phyloP scores from a whole-genome alignment of 805 yeast species.

The Lachancea cidri region DNA sequence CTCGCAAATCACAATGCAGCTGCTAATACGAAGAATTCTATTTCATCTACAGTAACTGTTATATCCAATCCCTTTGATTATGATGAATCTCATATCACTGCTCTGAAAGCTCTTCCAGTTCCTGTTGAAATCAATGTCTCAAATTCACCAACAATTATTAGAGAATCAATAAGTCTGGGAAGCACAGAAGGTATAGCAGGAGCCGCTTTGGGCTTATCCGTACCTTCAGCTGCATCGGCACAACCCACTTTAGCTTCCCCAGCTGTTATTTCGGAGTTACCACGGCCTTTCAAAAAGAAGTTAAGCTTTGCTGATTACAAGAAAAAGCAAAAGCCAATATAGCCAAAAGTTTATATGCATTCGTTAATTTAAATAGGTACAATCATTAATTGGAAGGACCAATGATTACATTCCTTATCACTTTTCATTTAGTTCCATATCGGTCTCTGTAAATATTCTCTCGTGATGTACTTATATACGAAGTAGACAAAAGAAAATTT shows the following conservation, averaged over 20 bases:
- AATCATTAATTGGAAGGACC: background rate
- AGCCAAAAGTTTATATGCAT: background rate
- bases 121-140: constrained; percentile 14
- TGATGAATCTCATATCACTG: constrained; percentile 23
- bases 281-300: constrained; percentile 24
- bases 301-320: constrained; percentile 36
- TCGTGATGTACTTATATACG: background rate
- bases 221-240: background rate
- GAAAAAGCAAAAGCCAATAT: constrained; percentile 24
- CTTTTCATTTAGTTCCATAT: too few relatives aligned
- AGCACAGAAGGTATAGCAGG: background rate
- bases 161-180: background rate
- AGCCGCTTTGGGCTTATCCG: background rate
- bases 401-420: too few relatives aligned
- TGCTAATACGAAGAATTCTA: background rate
- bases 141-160: background rate
- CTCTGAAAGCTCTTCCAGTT: constrained; percentile 21
- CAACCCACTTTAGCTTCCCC: background rate
- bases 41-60: background rate
- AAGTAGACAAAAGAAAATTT: background rate
- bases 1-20: background rate
- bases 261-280: constrained; percentile 1
- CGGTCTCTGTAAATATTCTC: too few relatives aligned
- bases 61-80: constrained; percentile 13
- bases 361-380: background rate